Percentiles rank a stretch among this genome's conserved stretches.
Conservation (phyloP, 352 stramenopile species). For the Globisporangium abappressorium region DNA sequence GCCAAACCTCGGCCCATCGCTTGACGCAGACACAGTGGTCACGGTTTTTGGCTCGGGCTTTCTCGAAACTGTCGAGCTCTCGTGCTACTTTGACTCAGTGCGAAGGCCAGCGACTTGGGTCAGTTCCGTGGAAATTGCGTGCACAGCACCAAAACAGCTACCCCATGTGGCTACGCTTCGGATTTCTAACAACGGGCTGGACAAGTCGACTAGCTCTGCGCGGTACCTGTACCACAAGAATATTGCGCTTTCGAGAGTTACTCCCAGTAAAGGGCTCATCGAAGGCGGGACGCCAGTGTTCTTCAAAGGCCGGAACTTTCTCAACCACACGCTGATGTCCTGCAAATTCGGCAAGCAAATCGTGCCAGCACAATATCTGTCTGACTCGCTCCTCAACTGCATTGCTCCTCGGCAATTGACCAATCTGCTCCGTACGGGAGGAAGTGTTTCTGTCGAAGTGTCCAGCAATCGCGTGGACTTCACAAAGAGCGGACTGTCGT, state of each 20-base stretch:
- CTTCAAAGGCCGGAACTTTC: constrained; percentile 92
- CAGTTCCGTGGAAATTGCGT: constrained; percentile 48
- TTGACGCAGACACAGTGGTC: constrained; percentile 57
- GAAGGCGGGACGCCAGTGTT: constrained; percentile 87
- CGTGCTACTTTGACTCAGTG: constrained; percentile 47
- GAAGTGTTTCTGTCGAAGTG: constrained; percentile 74
- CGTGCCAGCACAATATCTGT: constrained; percentile 79
- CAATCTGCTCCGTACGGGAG: constrained; percentile 39
- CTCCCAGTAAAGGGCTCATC: constrained; percentile 69
- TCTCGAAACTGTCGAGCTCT: constrained; percentile 46
- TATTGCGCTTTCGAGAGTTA: constrained; percentile 72
- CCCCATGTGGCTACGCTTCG: constrained; percentile 66
- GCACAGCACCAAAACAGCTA: constrained; percentile 48
- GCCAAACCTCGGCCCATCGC: constrained; percentile 53
- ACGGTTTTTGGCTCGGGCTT: constrained; percentile 65
- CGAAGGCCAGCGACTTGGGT: constrained; percentile 45
- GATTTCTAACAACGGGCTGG: constrained; percentile 82
- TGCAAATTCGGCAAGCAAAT: constrained; percentile 86
- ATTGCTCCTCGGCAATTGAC: constrained; percentile 62
- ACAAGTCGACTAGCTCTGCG: constrained; percentile 37
- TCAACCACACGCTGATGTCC: constrained; percentile 83
- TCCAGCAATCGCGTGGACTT: constrained; percentile 86
- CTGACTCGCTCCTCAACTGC: constrained; percentile 72
- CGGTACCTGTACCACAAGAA: constrained; percentile 87
- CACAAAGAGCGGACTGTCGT: constrained; percentile 61